Evolutionary conservation across 1,284 basidiomycete genomes (phyloP).

Genomic region (Cutaneotrichosporon mucoides): DNA sequence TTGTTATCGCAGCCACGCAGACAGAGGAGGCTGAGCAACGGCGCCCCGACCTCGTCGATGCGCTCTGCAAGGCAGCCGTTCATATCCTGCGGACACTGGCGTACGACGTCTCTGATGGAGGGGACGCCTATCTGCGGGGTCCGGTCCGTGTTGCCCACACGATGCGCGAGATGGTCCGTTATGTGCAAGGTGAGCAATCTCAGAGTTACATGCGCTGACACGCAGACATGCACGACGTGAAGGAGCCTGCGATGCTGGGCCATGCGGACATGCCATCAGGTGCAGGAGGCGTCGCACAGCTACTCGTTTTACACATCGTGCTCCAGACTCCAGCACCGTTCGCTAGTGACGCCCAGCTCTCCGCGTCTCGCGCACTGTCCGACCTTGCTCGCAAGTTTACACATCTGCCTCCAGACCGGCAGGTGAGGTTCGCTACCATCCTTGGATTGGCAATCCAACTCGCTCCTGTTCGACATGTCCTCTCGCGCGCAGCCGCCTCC

Average conservation of each 20-base stretch:
- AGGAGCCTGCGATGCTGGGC: conserved; percentile 12
- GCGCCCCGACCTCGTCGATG: conserved; percentile 9
- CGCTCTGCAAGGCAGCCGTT: conserved; percentile 17
- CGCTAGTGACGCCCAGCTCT: conserved; percentile 7
- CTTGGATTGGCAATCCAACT: conserved; percentile 5
- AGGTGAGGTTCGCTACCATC: conserved; percentile 14
- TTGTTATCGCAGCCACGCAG: conserved; percentile 30
- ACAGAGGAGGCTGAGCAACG: conserved; percentile 11
- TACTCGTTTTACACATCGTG: conserved; percentile 21
- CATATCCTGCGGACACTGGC: conserved; percentile 21
- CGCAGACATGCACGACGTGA: conserved; percentile 8
- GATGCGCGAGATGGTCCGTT: conserved; percentile 22
- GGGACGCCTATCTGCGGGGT: conserved; percentile 22
- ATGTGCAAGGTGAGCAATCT: conserved; percentile 27
- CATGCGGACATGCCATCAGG: conserved; percentile 15
- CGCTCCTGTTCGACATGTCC: conserved; percentile 5
- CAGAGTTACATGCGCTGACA: neutral
- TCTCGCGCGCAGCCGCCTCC: conserved; percentile 17
- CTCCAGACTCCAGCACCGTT: conserved; percentile 16
- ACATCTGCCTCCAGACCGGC: neutral
- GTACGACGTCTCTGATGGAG: conserved; percentile 22
- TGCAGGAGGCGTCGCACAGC: conserved; percentile 3
- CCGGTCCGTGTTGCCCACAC: conserved; percentile 17
- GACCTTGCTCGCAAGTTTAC: conserved; percentile 2
- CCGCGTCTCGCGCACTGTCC: conserved; percentile 18